These are phyloP conservation scores for Litchi chinensis DNA, from an alignment of 345 rosid genomes.

Conservation along the genomic window DNA sequence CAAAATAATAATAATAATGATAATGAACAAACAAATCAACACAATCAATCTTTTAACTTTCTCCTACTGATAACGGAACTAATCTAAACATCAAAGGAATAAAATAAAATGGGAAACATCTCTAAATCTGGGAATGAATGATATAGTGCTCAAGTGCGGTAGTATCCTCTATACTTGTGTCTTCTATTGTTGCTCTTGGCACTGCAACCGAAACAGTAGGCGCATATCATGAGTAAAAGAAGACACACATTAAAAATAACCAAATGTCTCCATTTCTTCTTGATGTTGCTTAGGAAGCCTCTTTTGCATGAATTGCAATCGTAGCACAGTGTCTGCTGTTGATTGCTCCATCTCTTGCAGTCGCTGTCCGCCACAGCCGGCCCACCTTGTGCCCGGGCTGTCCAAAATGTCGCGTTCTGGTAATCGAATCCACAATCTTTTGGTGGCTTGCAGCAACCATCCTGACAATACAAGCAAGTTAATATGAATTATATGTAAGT, in stretches of 20 bases:
- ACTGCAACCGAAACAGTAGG: slow-evolving; percentile 33
- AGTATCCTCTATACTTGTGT: not conserved
- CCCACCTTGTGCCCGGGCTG: not conserved
- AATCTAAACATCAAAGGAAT: not conserved
- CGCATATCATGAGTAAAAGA: slow-evolving; percentile 19
- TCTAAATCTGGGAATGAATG: not conserved
- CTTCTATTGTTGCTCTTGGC: slow-evolving; percentile 29
- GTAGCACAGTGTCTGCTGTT: slow-evolving; percentile 37
- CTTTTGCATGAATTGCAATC: slow-evolving; percentile 51
- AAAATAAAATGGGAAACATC: not conserved
- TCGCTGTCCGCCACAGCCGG: slow-evolving; percentile 16
- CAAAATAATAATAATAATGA: not conserved
- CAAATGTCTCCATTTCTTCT: slow-evolving; percentile 34
- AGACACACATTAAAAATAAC: slow-evolving; percentile 16
- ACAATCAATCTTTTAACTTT: not conserved
- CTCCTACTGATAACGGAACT: not conserved
- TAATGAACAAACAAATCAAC: not conserved
- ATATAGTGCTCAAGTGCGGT: not conserved
- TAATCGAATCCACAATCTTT: slow-evolving; percentile 32
- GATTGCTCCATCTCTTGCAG: slow-evolving; percentile 42
- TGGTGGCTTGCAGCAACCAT: slow-evolving; percentile 59
- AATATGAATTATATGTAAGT: no score
- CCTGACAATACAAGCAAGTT: not conserved
- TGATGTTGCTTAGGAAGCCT: slow-evolving; percentile 38
- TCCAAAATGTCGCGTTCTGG: slow-evolving; percentile 38